Evolutionary conservation across 805 yeast species (phyloP), one percentile per base, ranked within the genome.

Genomic region (Cyberlindnera maritima): DNA sequence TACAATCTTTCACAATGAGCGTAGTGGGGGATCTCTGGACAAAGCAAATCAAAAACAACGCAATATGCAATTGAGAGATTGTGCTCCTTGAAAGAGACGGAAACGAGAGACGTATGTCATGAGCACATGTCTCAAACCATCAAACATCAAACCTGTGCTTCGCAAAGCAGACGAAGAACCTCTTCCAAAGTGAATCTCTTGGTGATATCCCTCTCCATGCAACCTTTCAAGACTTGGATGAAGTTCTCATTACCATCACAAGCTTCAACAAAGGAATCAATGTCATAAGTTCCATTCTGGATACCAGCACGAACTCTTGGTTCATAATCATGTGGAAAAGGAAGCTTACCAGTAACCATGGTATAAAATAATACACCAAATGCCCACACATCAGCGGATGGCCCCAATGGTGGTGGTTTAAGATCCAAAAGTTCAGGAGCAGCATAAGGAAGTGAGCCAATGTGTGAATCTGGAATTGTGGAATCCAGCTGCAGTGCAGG

Each of bases 401-500:
- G 83, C 2, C 85, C 84, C 59, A 58, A 65, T 46, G 49, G 83
- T 70, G 58, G 81, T 69, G 89, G 87, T 37, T 73, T 72, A 1
- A 86, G 83, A 35, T 71, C 68, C 35, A 90, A 67, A 15, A 89
- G 71, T 61, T 91, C 97, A 0, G 98, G 98, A 0, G 96, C 79
- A 0, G 97, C 96, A 63, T 89, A 91, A 0, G 97, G 97, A 28
- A 91, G 70, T 1, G 96, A 90, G 0, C 98, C 98, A 41, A 88
- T 86, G 55, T 83, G 85, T 19, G 80, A 68, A 60, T 81, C 85
- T 1, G 88, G 88, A 2, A 56, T 17, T 14, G 50, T 51, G 25
- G 54, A 44, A 36, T 58, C 60, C 35, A 39, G 11, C 14, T 42
- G 46, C n/a, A 39, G 15, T 13, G 43, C 45, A 1, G 47, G 44